These are phyloP conservation scores for Mycena vulgaris DNA, from an alignment of 768 basidiomycete genomes.

Conservation along the genomic window DNA sequence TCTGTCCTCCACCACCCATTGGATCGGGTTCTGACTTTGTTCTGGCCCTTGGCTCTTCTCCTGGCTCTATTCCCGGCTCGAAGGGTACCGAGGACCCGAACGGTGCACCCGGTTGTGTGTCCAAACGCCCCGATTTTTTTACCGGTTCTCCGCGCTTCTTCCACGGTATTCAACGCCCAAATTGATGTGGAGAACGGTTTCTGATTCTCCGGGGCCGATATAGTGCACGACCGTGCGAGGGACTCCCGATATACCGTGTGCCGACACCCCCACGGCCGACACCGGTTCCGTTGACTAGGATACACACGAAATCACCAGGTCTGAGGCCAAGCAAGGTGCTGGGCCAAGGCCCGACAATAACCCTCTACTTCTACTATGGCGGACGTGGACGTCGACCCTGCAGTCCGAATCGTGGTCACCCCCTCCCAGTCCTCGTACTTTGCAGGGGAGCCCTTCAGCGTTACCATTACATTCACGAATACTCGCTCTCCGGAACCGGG, in stretches of 20 bases:
- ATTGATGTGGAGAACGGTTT: conserved; percentile 2
- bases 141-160: conserved; percentile 6
- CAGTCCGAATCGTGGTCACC: conserved; percentile 78
- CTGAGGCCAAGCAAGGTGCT: background rate
- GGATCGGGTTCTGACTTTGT: background rate
- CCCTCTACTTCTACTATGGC: conserved; percentile 13
- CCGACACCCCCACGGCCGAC: background rate
- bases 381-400: conserved; percentile 56
- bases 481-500: conserved; percentile 69
- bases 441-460: conserved; percentile 90
- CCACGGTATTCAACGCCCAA: background rate
- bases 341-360: background rate
- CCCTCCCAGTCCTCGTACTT: conserved; percentile 94
- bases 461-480: conserved; percentile 91
- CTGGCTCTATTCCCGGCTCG: background rate
- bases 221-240: conserved; percentile 25
- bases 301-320: background rate
- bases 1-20: too few species aligned
- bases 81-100: background rate
- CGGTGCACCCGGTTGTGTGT: background rate
- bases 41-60: background rate
- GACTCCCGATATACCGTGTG: background rate
- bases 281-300: background rate
- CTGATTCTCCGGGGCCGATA: conserved; percentile 17
- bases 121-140: background rate